These are phyloP conservation scores for Rhodotorula paludigena DNA, from an alignment of 768 basidiomycete genomes.

Conservation along the genomic window DNA sequence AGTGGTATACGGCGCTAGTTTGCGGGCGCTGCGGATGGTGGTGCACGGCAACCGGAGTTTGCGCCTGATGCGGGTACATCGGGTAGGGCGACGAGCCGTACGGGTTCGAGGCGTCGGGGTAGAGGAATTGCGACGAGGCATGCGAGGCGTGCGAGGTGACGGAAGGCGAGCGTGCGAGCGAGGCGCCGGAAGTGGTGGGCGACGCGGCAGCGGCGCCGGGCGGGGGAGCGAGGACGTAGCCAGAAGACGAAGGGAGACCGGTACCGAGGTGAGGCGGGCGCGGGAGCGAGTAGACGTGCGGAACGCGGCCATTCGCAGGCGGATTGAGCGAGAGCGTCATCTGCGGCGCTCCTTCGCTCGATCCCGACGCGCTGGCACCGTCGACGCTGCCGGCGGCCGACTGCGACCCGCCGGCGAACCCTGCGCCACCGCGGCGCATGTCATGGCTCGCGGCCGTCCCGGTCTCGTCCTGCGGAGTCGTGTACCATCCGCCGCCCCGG, in stretches of 20 bases:
- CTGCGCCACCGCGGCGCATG: constrained; percentile 24
- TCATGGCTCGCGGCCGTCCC: neutral
- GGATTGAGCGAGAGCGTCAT: neutral
- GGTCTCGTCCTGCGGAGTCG: neutral
- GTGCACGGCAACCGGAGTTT: constrained; percentile 10
- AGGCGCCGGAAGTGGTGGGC: neutral
- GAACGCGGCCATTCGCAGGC: neutral
- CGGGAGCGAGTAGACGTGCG: constrained; percentile 15
- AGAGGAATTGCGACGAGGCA: neutral
- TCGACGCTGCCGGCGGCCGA: too few relatives aligned
- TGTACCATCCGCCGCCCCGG: constrained; percentile 23
- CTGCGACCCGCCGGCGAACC: neutral
- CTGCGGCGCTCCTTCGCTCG: too few relatives aligned
- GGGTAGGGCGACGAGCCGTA: constrained; percentile 22
- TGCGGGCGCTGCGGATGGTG: constrained; percentile 14
- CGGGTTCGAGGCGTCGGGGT: constrained; percentile 8
- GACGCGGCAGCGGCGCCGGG: neutral
- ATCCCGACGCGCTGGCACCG: neutral
- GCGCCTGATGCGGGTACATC: constrained; percentile 4
- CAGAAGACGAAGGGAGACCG: neutral
- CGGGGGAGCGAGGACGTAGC: neutral
- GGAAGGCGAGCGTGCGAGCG: neutral
- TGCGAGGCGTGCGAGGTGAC: neutral
- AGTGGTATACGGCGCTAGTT: constrained; percentile 14
- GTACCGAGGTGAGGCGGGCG: constrained; percentile 18